Evolutionary conservation across 148 eudicot species (phyloP).

Genomic region (Fallopia convolvulus): DNA sequence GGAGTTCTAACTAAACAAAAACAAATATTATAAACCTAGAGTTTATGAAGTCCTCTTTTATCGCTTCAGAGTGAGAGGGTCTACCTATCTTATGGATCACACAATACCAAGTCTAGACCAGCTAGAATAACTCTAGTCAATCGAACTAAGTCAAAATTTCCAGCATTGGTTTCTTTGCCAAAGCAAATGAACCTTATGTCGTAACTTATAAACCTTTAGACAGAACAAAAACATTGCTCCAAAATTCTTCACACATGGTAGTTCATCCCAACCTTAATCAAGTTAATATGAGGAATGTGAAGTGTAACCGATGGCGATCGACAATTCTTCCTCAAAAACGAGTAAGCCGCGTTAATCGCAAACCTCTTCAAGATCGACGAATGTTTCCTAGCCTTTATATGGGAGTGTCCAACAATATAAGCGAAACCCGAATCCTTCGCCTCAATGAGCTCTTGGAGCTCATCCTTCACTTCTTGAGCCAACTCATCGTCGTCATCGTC

Average conservation of each 20-base stretch:
- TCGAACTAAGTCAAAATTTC: no score
- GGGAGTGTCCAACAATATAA: constrained; percentile 36
- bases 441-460: constrained; percentile 31
- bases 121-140: no score
- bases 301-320: constrained; percentile 31
- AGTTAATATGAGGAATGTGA: constrained; percentile 39
- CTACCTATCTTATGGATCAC: no score
- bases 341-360: constrained; percentile 26
- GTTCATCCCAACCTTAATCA: constrained; percentile 43
- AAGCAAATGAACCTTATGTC: no score
- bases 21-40: no score
- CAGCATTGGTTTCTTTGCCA: not conserved
- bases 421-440: constrained; percentile 44
- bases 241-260: constrained; percentile 23
- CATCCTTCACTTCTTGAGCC: constrained; percentile 27
- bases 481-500: constrained; percentile 13
- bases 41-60: no score
- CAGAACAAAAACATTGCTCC: not conserved
- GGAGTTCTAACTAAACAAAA: no score
- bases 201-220: not conserved
- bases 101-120: no score
- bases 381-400: constrained; percentile 29
- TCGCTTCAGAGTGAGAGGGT: no score
- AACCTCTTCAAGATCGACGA: constrained; percentile 30
- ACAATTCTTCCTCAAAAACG: constrained; percentile 33